Evolutionary conservation across 345 rosid species (phyloP).

Genomic region (Ceriops tagal): DNA sequence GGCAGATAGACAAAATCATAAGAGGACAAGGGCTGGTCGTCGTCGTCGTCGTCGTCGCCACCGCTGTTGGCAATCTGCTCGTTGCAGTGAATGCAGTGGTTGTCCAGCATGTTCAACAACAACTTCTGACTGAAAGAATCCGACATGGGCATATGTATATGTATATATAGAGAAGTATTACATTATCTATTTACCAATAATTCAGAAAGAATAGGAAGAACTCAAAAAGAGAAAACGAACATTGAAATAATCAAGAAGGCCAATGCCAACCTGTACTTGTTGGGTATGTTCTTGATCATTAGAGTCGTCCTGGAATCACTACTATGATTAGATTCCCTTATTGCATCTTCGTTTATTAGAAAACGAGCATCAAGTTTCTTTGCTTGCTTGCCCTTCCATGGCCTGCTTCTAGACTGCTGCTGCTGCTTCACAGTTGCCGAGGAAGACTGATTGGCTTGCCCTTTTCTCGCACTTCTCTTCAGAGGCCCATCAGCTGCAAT

Average conservation of each 20-base stretch:
- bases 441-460: constrained; percentile 12
- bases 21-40: constrained; percentile 56
- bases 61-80: constrained; percentile 45
- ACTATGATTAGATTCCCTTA: constrained; percentile 45
- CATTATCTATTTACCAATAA: too few relatives aligned
- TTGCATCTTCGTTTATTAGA: constrained; percentile 47
- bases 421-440: constrained; percentile 24
- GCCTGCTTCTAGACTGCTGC: constrained; percentile 30
- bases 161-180: too few relatives aligned
- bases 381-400: constrained; percentile 41
- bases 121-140: constrained; percentile 23
- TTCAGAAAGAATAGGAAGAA: too few relatives aligned
- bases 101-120: constrained; percentile 75
- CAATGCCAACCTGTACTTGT: constrained; percentile 66
- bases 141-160: not conserved
- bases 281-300: constrained; percentile 97
- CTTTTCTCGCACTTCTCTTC: constrained; percentile 33
- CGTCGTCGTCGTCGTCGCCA: not conserved
- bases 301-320: constrained; percentile 75
- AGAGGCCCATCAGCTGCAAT: constrained; percentile 4
- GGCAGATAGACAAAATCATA: constrained; percentile 92
- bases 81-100: constrained; percentile 86
- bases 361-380: constrained; percentile 53
- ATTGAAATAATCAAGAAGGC: not conserved
- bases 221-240: not conserved